Evolutionary conservation across 1,284 basidiomycete species (phyloP).

Genomic region (Cryptococcus sp.): DNA sequence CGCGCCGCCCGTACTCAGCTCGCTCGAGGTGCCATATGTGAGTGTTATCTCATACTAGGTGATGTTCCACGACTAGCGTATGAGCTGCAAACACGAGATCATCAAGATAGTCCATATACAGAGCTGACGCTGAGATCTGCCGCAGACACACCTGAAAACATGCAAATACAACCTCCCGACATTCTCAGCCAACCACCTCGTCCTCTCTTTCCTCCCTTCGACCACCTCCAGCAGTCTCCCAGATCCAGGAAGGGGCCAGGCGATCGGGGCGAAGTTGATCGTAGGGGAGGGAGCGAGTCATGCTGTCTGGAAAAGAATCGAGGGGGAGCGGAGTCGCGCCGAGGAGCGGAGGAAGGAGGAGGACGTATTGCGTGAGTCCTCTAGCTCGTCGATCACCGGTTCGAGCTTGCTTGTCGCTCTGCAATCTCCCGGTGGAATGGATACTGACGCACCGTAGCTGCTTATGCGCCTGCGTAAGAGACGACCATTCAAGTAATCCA

Average conservation of each 20-base stretch:
- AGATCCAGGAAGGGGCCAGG: constrained; percentile 34
- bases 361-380: constrained; percentile 40
- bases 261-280: constrained; percentile 35
- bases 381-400: too few relatives aligned
- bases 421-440: too few relatives aligned
- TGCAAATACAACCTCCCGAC: constrained; percentile 44
- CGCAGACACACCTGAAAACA: constrained; percentile 23
- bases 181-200: constrained; percentile 43
- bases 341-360: constrained; percentile 33
- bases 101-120: neutral
- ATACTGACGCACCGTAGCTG: too few relatives aligned
- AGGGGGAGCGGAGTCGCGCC: constrained; percentile 38
- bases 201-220: constrained; percentile 41
- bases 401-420: too few relatives aligned
- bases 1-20: constrained; percentile 26
- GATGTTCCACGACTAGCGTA: too few relatives aligned
- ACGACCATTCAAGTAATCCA: too few relatives aligned
- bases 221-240: constrained; percentile 28
- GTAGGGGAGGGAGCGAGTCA: constrained; percentile 46
- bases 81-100: too few relatives aligned
- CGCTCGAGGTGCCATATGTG: constrained; percentile 43
- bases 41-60: constrained; percentile 6
- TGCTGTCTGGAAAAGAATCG: constrained; percentile 46
- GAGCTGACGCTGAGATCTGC: too few relatives aligned
- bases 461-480: too few relatives aligned